Conservation (phyloP, 2,329 filamentous ascomycete species). For the Penicillium paneum region DNA sequence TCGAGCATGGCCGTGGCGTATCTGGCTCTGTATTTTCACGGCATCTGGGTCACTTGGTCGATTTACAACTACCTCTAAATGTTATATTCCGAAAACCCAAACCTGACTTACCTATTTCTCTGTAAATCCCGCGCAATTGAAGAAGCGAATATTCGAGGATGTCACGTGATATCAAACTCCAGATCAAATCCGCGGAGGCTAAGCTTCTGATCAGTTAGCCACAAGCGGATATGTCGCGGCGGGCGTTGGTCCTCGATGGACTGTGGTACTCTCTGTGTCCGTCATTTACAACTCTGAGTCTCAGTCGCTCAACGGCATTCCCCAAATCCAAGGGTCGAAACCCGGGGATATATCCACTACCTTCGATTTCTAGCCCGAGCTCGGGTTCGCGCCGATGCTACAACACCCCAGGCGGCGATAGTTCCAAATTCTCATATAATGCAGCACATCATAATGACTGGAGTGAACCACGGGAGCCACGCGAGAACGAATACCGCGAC, state of each 20-base stretch:
- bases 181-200: conserved; percentile 9
- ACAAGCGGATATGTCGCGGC: conserved; percentile 32
- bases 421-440: not conserved
- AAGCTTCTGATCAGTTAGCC: conserved; percentile 9
- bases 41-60: conserved; percentile 28
- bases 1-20: conserved; percentile 43
- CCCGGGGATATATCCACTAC: not conserved
- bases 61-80: conserved; percentile 16
- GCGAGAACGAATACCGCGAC: not conserved
- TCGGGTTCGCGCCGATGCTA: conserved; percentile 20
- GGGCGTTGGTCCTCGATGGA: conserved; percentile 34
- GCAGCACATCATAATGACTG: not conserved
- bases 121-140: not conserved
- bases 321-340: conserved; percentile 11
- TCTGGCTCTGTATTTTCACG: conserved; percentile 37
- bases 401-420: conserved; percentile 9
- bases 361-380: conserved; percentile 6
- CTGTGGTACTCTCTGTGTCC: conserved; percentile 44
- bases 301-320: conserved; percentile 16
- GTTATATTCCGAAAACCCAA: conserved; percentile 11
- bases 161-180: conserved; percentile 16
- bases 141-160: not conserved
- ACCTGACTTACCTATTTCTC: not conserved
- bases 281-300: conserved; percentile 26
- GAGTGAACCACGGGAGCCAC: not conserved